Percentiles rank a stretch among this genome's conserved stretches.
Conservation (phyloP, 352 stramenopile species). For the Phytophthora boehmeriae region DNA sequence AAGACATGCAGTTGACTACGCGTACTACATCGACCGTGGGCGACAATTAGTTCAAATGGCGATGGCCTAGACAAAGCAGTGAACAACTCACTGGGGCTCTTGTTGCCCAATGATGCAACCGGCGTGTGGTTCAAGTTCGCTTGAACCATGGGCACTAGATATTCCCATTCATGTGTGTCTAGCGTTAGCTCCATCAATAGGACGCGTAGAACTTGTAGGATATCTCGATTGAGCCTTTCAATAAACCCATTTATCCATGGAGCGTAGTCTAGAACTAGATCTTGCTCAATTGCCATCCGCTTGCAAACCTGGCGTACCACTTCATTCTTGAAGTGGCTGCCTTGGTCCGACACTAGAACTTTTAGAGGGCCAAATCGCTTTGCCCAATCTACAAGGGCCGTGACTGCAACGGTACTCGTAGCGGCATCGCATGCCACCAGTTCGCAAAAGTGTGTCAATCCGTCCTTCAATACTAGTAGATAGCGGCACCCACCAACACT, state of each 20-base stretch:
- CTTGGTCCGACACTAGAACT: not conserved
- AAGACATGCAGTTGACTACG: not conserved
- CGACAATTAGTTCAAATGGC: too few relatives aligned
- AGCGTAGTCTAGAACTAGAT: not conserved
- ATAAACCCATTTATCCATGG: not conserved
- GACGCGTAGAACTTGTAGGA: not conserved
- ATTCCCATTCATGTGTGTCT: not conserved
- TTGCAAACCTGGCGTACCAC: not conserved
- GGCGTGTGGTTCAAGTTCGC: not conserved
- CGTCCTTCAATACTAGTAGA: not conserved
- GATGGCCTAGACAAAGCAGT: too few relatives aligned
- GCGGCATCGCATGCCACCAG: not conserved
- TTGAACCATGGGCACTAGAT: not conserved
- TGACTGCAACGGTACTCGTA: not conserved
- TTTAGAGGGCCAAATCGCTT: not conserved
- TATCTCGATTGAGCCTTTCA: not conserved
- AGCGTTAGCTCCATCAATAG: not conserved
- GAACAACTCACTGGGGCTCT: not conserved
- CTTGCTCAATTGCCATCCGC: not conserved
- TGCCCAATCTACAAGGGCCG: not conserved
- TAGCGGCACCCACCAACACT: not conserved
- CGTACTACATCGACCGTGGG: not conserved
- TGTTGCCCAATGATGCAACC: not conserved
- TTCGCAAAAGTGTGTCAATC: not conserved
- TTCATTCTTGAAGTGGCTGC: not conserved